Conservation (phyloP, 192 early-diverging fungal species). For the Podila epigama region DNA sequence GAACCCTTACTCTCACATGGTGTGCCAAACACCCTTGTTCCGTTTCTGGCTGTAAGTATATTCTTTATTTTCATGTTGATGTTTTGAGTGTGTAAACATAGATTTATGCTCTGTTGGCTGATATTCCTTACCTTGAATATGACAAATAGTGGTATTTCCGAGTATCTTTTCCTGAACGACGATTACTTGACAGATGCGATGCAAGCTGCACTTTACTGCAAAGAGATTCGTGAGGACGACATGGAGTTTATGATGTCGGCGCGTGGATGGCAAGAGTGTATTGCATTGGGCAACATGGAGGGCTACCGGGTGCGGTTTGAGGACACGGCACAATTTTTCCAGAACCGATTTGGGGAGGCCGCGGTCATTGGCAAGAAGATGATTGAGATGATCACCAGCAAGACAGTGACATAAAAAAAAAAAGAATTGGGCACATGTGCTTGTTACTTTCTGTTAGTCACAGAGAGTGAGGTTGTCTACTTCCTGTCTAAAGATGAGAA, state of each 20-base stretch:
- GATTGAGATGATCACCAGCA: conserved; percentile 64
- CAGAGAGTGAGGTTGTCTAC: not conserved
- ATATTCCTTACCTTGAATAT: not conserved
- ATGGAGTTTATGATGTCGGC: conserved; percentile 93
- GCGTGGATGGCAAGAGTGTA: conserved; percentile 92
- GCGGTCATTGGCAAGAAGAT: conserved; percentile 63
- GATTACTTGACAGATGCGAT: conserved; percentile 90
- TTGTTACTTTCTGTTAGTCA: not conserved
- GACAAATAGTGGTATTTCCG: conserved; percentile 89
- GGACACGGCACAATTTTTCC: conserved; percentile 84
- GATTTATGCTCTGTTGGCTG: not conserved
- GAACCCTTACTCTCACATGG: conserved; percentile 93
- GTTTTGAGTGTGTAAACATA: not conserved
- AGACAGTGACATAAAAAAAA: conserved; percentile 19
- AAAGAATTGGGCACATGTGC: not conserved
- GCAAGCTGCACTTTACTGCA: conserved; percentile 77
- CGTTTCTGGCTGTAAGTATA: conserved; percentile 82
- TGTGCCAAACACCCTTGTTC: conserved; percentile 96
- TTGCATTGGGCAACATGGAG: conserved; percentile 81
- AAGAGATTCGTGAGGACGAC: conserved; percentile 80
- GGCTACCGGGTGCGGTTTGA: conserved; percentile 88
- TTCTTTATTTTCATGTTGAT: not conserved
- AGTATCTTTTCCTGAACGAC: conserved; percentile 87
- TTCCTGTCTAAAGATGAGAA: too few species aligned
- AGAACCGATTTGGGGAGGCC: conserved; percentile 64